phyloP scores from a whole-genome alignment of 495 filamentous ascomycete genomes.

The Penicillium parvum region DNA sequence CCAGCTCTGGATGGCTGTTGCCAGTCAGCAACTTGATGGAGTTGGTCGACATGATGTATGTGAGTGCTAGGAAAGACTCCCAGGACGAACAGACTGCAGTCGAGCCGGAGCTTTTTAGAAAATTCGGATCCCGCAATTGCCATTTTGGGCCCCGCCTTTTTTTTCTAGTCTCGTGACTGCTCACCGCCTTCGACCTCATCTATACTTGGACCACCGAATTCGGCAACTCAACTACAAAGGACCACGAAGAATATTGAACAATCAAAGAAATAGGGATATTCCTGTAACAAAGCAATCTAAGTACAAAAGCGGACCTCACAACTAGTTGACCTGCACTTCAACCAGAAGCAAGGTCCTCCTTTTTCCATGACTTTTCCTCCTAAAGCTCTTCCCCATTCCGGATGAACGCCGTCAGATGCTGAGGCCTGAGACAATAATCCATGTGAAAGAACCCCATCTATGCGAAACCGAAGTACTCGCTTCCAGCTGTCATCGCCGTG shows the following conservation, averaged over 20 bases:
- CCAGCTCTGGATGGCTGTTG: constrained; percentile 90
- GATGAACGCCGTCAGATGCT: constrained; percentile 50
- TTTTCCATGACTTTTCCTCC: constrained; percentile 14
- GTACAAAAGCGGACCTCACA: constrained; percentile 15
- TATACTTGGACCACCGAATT: background rate
- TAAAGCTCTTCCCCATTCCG: constrained; percentile 10
- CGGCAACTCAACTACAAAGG: background rate
- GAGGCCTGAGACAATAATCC: constrained; percentile 18
- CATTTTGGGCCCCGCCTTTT: constrained; percentile 26
- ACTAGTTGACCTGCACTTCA: constrained; percentile 46
- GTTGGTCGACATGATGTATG: constrained; percentile 65
- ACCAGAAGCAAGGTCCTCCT: constrained; percentile 15
- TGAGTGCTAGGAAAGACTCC: constrained; percentile 3
- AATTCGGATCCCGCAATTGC: constrained; percentile 19
- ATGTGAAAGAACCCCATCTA: constrained; percentile 36
- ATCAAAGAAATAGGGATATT: constrained; percentile 19
- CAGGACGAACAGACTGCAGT: constrained; percentile 6
- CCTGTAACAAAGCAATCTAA: constrained; percentile 26
- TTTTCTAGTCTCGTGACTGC: constrained; percentile 33
- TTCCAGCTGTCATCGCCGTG: constrained; percentile 91
- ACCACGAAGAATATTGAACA: background rate
- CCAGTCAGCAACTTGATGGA: constrained; percentile 95
- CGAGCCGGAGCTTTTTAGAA: constrained; percentile 14
- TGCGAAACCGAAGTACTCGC: constrained; percentile 98
- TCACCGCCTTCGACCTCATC: no score